phyloP scores from a whole-genome alignment of 176 grass and related monocot genomes.

The Musa troglodytarum region DNA sequence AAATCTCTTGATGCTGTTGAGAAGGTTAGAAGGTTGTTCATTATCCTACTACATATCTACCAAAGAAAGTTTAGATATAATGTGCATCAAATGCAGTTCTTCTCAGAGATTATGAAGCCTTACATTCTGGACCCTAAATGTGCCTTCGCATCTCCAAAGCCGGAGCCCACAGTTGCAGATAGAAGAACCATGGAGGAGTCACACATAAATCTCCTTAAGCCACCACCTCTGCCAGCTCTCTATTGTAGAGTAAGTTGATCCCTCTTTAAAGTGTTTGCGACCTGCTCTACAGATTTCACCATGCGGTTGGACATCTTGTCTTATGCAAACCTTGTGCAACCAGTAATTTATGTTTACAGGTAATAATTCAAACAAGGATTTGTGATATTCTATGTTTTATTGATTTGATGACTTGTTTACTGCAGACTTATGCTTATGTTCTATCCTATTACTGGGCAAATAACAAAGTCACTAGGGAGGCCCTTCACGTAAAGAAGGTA shows the following conservation, averaged over 20 bases:
- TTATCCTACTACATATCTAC: neutral
- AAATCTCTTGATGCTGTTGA: slow-evolving; percentile 11
- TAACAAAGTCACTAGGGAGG: slow-evolving; percentile 19
- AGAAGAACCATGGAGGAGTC: too few species aligned
- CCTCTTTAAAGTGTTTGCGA: too few species aligned
- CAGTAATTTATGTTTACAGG: neutral
- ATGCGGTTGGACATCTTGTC: too few species aligned
- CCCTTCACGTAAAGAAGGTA: slow-evolving; percentile 43
- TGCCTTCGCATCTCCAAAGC: too few species aligned
- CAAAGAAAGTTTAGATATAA: neutral
- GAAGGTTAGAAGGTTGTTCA: neutral
- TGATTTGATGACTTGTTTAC: neutral
- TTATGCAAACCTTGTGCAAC: neutral
- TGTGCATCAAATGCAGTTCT: neutral
- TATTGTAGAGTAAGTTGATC: too few species aligned
- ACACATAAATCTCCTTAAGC: too few species aligned
- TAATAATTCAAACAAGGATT: neutral
- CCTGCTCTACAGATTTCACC: too few species aligned
- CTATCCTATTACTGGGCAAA: slow-evolving; percentile 44
- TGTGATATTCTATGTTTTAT: neutral
- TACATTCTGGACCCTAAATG: too few species aligned
- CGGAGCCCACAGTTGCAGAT: too few species aligned
- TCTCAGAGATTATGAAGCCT: neutral
- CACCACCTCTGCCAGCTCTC: too few species aligned
- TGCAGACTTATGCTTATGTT: slow-evolving; percentile 34